These are phyloP conservation scores for Podospora didyma DNA, from an alignment of 495 filamentous ascomycete genomes.

Conservation along the genomic window DNA sequence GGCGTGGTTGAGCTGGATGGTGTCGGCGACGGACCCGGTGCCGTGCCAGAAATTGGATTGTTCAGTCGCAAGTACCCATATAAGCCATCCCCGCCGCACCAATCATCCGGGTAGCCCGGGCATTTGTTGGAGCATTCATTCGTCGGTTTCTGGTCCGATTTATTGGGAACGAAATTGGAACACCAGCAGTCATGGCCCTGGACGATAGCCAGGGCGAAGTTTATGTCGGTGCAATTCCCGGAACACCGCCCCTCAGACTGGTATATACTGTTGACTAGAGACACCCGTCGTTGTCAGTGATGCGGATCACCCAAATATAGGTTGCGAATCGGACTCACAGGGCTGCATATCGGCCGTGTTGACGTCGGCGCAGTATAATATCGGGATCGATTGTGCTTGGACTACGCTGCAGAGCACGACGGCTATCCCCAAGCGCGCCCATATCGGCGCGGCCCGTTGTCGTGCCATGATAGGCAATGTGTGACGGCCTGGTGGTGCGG, in stretches of 20 bases:
- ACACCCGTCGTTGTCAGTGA: background rate
- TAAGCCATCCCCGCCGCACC: conserved; percentile 35
- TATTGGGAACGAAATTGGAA: conserved; percentile 32
- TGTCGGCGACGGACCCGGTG: background rate
- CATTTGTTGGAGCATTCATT: conserved; percentile 31
- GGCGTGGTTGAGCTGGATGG: conserved; percentile 1
- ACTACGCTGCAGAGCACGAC: conserved; percentile 8
- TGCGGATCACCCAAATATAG: background rate
- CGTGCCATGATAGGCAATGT: conserved; percentile 17
- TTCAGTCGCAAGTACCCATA: conserved; percentile 38
- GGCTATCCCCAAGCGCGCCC: conserved; percentile 15
- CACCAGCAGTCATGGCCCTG: conserved; percentile 42
- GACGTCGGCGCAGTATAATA: conserved; percentile 37
- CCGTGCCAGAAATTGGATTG: conserved; percentile 10
- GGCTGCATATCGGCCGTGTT: conserved; percentile 35
- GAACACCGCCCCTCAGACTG: conserved; percentile 45
- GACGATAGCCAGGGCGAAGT: conserved; percentile 38
- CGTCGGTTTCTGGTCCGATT: conserved; percentile 26
- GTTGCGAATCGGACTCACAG: conserved; percentile 22
- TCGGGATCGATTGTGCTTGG: conserved; percentile 23
- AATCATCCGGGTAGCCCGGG: conserved; percentile 39
- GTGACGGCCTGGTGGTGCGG: background rate
- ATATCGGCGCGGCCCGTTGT: conserved; percentile 15
- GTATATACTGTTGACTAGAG: conserved; percentile 34
- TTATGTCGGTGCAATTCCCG: conserved; percentile 27